Evolutionary conservation across 108 stramenopile species (phyloP).

Genomic region (Cyclotella choctawhatcheeana): DNA sequence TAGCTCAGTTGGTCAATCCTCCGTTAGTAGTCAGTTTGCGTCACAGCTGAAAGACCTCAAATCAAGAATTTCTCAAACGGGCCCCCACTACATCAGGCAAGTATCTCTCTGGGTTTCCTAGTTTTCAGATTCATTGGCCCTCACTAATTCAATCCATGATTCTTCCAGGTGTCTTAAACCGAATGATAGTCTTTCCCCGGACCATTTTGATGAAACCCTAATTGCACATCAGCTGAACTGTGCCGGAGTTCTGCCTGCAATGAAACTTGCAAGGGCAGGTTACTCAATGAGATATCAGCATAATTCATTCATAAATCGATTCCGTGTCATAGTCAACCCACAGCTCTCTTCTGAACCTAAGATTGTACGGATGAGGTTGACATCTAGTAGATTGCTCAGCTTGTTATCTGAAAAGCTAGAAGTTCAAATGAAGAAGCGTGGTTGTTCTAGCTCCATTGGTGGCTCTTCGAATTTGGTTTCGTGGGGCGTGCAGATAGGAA

Average conservation of each 20-base stretch:
- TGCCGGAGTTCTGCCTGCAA: constrained; percentile 98
- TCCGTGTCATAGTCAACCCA: constrained; percentile 63
- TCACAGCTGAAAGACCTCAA: constrained; percentile 86
- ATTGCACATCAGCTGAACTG: constrained; percentile 95
- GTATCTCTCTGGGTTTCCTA: not conserved
- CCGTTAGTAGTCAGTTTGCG: constrained; percentile 90
- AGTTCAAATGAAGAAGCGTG: constrained; percentile 20
- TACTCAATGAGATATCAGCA: constrained; percentile 96
- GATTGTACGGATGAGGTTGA: constrained; percentile 4
- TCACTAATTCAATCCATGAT: not conserved
- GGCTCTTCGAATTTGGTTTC: constrained; percentile 61
- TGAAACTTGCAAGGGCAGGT: constrained; percentile 96
- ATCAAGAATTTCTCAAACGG: constrained; percentile 85
- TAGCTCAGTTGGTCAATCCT: constrained; percentile 58
- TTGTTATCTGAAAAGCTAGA: constrained; percentile 67
- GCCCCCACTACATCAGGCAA: constrained; percentile 92
- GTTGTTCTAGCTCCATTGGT: constrained; percentile 36
- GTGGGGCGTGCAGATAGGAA: constrained; percentile 89
- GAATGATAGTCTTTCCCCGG: constrained; percentile 87
- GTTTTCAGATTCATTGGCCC: no score
- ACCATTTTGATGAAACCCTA: constrained; percentile 72
- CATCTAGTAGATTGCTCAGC: constrained; percentile 24
- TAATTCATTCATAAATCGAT: constrained; percentile 84
- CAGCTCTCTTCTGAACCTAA: constrained; percentile 47
- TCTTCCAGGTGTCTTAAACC: constrained; percentile 96